These are phyloP conservation scores for Mikania micrantha DNA, from an alignment of 129 eudicot genomes.

Conservation along the genomic window DNA sequence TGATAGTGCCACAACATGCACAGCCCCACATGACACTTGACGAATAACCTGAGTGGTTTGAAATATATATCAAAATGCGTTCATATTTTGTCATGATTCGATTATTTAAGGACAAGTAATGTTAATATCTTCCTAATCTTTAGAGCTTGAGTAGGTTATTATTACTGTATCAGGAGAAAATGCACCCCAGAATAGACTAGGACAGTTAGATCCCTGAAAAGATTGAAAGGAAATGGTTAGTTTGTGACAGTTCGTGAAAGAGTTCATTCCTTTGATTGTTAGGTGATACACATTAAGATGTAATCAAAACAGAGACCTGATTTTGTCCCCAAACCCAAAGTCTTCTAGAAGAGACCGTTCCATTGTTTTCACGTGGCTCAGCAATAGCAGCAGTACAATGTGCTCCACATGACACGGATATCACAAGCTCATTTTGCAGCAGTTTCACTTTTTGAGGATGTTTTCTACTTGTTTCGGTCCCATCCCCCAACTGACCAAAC, in stretches of 20 bases:
- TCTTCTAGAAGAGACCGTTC: slow-evolving; percentile 60
- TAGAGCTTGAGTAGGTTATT: no score
- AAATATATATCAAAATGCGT: background rate
- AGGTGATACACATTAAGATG: background rate
- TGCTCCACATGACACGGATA: slow-evolving; percentile 93
- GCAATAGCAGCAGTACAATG: slow-evolving; percentile 98
- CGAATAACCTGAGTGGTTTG: slow-evolving; percentile 48
- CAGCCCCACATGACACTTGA: slow-evolving; percentile 97
- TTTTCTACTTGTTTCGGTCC: slow-evolving; percentile 72
- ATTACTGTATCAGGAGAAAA: slow-evolving; percentile 84
- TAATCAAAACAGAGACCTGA: slow-evolving; percentile 49
- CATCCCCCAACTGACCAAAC: slow-evolving; percentile 99
- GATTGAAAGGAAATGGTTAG: slow-evolving; percentile 8
- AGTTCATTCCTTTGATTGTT: no score
- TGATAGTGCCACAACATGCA: slow-evolving; percentile 75
- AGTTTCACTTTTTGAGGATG: slow-evolving; percentile 71
- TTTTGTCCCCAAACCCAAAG: slow-evolving; percentile 99
- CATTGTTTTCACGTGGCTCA: slow-evolving; percentile 91
- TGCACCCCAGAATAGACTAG: slow-evolving; percentile 91
- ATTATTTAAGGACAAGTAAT: background rate
- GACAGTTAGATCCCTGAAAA: slow-evolving; percentile 71
- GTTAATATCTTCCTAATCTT: no score
- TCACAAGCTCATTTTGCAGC: slow-evolving; percentile 70
- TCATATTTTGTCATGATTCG: slow-evolving; percentile 14
- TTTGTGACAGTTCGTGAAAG: no score